These are phyloP conservation scores for Chaetomium sp. DNA, from an alignment of 2,329 filamentous ascomycete genomes.

Conservation along the genomic window DNA sequence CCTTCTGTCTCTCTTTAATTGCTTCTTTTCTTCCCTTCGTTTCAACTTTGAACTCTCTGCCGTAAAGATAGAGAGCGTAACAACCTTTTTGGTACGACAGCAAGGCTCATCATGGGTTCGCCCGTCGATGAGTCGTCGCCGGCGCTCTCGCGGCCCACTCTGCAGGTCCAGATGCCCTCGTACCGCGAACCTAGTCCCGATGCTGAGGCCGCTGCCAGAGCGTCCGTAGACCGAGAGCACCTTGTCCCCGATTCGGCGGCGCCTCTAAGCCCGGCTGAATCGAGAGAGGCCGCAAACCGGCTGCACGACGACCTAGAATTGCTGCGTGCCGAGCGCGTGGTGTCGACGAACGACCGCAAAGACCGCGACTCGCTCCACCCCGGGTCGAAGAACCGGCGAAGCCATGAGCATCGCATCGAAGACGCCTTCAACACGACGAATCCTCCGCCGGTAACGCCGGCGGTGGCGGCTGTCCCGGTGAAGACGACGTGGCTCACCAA, in stretches of 20 bases:
- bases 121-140: conserved; percentile 4
- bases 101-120: conserved; percentile 13
- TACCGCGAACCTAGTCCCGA: conserved; percentile 7
- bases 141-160: conserved; percentile 9
- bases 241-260: conserved; percentile 13
- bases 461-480: not conserved
- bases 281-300: conserved; percentile 31
- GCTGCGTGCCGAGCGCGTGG: conserved; percentile 40
- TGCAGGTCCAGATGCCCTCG: conserved; percentile 21
- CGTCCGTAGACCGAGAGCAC: conserved; percentile 14
- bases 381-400: conserved; percentile 27
- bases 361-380: conserved; percentile 30
- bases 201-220: conserved; percentile 3
- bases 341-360: conserved; percentile 40
- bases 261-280: conserved; percentile 20
- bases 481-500: conserved; percentile 27
- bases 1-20: too few species aligned
- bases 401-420: conserved; percentile 34
- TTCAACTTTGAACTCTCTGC: too few species aligned
- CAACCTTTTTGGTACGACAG: too few species aligned
- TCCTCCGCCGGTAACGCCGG: not conserved
- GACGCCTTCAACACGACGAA: conserved; percentile 39
- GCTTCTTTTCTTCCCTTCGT: too few species aligned
- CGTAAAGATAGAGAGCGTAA: too few species aligned
- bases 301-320: conserved; percentile 45